Evolutionary conservation across 2,329 filamentous ascomycete species (phyloP), one percentile per base, ranked within the genome.

Genomic region (Arthroderma uncinatum): DNA sequence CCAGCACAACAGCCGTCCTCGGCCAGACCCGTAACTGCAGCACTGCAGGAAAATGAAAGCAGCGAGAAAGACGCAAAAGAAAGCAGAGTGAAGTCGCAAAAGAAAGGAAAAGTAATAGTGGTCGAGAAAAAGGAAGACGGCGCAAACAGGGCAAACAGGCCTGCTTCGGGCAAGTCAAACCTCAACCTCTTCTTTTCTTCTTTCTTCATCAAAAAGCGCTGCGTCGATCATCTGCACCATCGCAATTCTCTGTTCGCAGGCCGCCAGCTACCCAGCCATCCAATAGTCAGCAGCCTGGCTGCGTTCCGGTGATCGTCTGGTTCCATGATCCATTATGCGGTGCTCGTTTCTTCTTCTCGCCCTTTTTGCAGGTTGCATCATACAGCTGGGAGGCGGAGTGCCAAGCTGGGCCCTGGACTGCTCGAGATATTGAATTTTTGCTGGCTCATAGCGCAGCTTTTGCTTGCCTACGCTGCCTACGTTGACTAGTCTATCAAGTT

Each of bases 231-330:
- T 56, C 36, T 58, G 50, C 44, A 54, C 50, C 50, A 21, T 56
- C 53, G 53, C 56, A 58, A 60, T 55, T 56, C 52, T 50, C 47
- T 53, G 34, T 30, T 36, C 48, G 57, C 54, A 57, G 50, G 56
- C 37, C 39, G 54, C 52, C 56, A 21, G 14, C 42, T 7, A 25
- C 25, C 21, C 36, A 34, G 9, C 44, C 25, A 33, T 16, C 58
- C 58, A 60, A 60, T 60, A 50, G 47, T 19, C 36, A 36, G 30
- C 36, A 28, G 28, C 40, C 23, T 21, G 23, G 36, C 37, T 54
- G 30, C 34, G 25, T 48, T 58, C 58, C 53, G 58, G 40, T 57
- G 58, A 60, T 58, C 56, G 44, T 48, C 56, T 58, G 53, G 53
- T 54, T 53, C 50, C 47, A 42, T 55, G 33, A 44, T 40, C 39